Conservation (phyloP, 202 grass and related monocot species). For the Digitaria exilis region DNA sequence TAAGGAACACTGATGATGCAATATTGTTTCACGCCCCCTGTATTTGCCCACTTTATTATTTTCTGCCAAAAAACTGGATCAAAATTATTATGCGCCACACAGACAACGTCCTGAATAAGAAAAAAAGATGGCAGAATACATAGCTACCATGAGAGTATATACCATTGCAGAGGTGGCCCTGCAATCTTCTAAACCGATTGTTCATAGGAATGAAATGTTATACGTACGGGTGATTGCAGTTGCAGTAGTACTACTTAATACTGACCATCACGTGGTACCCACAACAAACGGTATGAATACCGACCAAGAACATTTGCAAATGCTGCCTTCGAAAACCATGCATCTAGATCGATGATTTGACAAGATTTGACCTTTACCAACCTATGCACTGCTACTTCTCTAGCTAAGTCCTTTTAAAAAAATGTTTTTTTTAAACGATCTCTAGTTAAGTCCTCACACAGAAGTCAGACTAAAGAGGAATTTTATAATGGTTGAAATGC, state of each 20-base stretch:
- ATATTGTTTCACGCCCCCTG: background rate
- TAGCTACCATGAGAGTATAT: too few species aligned
- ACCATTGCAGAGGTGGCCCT: background rate
- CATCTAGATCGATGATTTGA: background rate
- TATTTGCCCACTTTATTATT: background rate
- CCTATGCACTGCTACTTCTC: background rate
- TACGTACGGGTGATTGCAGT: background rate
- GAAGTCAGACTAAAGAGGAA: too few species aligned
- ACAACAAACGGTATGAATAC: slow-evolving; percentile 20
- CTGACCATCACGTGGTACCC: background rate
- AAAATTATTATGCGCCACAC: background rate
- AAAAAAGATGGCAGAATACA: too few species aligned
- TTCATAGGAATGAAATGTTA: background rate
- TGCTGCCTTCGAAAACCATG: background rate
- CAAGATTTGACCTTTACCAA: background rate
- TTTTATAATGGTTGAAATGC: too few species aligned
- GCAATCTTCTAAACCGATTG: background rate
- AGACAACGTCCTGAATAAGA: background rate
- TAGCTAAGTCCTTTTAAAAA: background rate
- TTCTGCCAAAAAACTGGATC: background rate
- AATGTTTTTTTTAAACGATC: too few species aligned
- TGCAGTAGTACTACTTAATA: too few species aligned
- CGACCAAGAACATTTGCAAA: background rate
- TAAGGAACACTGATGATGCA: too few species aligned
- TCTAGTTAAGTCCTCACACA: background rate